phyloP scores from a whole-genome alignment of 345 rosid species.

The Acer saccharum region DNA sequence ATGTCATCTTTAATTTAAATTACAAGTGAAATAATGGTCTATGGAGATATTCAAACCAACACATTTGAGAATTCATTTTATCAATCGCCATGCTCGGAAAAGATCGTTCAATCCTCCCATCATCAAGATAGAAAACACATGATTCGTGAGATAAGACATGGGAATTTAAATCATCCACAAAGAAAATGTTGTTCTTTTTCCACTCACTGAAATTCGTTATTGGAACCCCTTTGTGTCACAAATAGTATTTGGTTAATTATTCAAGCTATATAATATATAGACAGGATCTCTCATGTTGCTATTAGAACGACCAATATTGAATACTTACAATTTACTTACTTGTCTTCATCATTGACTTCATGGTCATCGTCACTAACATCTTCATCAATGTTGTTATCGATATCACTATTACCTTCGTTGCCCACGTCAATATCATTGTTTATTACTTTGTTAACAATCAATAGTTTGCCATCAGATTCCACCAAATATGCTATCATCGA shows the following conservation, averaged over 20 bases:
- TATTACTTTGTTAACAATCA: background rate
- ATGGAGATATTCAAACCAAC: too few species aligned
- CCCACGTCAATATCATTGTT: too few species aligned
- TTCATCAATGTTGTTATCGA: too few species aligned
- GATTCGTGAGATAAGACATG: background rate
- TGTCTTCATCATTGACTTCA: background rate
- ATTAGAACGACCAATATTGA: background rate
- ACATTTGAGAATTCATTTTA: too few species aligned
- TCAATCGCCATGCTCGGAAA: too few species aligned
- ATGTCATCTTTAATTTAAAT: too few species aligned
- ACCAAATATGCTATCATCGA: background rate
- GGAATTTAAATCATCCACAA: background rate
- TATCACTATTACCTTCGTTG: too few species aligned
- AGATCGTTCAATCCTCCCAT: background rate
- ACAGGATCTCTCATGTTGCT: background rate
- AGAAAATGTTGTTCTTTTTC: background rate
- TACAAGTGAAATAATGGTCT: too few species aligned
- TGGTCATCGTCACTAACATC: background rate
- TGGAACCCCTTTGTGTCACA: background rate
- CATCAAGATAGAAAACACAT: background rate
- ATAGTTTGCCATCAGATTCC: background rate
- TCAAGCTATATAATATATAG: background rate
- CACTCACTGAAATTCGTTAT: background rate
- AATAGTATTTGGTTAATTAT: background rate
- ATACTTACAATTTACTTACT: background rate